Percentiles rank a stretch among this genome's conserved stretches.
phyloP scores from a whole-genome alignment of 2,329 filamentous ascomycete species.

The Phialophora chinensis region DNA sequence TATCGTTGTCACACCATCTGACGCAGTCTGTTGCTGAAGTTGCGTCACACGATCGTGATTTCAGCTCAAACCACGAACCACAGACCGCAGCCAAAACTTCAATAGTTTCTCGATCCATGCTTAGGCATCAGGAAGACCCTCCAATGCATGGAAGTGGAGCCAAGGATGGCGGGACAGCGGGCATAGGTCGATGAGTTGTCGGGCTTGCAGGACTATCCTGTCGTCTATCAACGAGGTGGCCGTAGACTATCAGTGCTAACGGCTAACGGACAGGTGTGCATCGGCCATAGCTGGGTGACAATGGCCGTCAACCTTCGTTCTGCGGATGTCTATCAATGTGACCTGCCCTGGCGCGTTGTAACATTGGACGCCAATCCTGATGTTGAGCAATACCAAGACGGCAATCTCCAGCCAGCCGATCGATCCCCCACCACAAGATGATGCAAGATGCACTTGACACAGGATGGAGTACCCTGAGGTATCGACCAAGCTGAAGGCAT shows the following conservation, averaged over 20 bases:
- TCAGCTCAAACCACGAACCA: neutral
- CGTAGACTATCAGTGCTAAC: neutral
- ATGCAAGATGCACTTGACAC: conserved; percentile 9
- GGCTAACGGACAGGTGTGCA: neutral
- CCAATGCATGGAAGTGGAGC: neutral
- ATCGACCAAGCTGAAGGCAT: neutral
- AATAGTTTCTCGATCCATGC: neutral
- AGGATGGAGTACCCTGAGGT: neutral
- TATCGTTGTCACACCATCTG: conserved; percentile 1
- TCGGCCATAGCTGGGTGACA: neutral
- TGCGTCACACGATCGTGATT: conserved; percentile 7
- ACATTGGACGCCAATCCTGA: conserved; percentile 16
- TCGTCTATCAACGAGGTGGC: neutral
- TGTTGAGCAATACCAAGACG: conserved; percentile 8
- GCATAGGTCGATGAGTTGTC: neutral
- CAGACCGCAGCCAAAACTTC: neutral
- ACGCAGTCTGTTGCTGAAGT: neutral
- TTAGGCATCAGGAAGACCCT: neutral
- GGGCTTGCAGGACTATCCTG: neutral
- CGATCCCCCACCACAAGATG: conserved; percentile 2
- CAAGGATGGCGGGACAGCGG: neutral
- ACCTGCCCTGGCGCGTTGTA: conserved; percentile 18
- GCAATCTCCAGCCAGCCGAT: conserved; percentile 16
- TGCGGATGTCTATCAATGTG: conserved; percentile 20
- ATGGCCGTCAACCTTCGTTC: neutral